phyloP scores from a whole-genome alignment of 169 alveolate genomes.

The Plasmodium adleri region DNA sequence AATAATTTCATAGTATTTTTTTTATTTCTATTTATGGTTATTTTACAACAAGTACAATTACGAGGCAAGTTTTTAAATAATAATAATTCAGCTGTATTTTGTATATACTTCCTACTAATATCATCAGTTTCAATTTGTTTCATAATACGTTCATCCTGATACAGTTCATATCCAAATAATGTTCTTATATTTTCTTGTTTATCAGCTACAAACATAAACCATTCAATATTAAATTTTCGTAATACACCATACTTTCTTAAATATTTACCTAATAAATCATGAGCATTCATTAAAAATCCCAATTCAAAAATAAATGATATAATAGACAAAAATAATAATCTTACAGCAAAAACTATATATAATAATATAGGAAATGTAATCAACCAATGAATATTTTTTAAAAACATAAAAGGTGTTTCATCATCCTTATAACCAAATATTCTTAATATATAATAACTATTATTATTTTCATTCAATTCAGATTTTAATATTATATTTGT shows the following conservation, averaged over 20 bases:
- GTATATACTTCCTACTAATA: conserved; percentile 37
- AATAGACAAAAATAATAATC: conserved; percentile 54
- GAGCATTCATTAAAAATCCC: conserved; percentile 74
- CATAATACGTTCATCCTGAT: conserved; percentile 58
- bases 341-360: conserved; percentile 69
- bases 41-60: conserved; percentile 75
- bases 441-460: conserved; percentile 28
- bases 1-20: conserved; percentile 71
- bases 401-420: conserved; percentile 43
- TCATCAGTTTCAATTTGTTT: conserved; percentile 61
- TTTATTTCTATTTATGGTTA: conserved; percentile 52
- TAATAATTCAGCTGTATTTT: conserved; percentile 73
- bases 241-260: conserved; percentile 59
- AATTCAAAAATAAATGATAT: conserved; percentile 66
- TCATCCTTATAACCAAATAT: conserved; percentile 66
- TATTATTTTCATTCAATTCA: conserved; percentile 10
- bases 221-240: conserved; percentile 63
- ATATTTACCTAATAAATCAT: conserved; percentile 55
- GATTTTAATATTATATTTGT: conserved; percentile 54
- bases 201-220: conserved; percentile 76
- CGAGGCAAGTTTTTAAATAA: conserved; percentile 74
- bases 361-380: conserved; percentile 54
- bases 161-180: conserved; percentile 60
- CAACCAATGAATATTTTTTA: conserved; percentile 27
- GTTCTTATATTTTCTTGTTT: conserved; percentile 61